Evolutionary conservation across 768 basidiomycete species (phyloP).

Genomic region (Trametes meyenii): DNA sequence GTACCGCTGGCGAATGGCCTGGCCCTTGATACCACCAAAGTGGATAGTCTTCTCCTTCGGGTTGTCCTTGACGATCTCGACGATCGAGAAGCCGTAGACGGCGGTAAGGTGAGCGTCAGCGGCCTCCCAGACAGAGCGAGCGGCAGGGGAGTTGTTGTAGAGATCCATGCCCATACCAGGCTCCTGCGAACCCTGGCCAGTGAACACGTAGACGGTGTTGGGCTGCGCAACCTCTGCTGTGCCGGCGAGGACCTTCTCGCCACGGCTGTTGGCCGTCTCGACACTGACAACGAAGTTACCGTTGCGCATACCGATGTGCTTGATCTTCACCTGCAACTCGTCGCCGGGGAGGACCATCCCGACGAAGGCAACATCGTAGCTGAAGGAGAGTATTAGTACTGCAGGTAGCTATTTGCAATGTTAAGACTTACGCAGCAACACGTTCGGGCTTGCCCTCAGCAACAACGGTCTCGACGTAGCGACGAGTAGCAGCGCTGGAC

Average conservation of each 20-base stretch:
- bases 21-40: conserved; percentile 99
- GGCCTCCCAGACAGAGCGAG: conserved; percentile 95
- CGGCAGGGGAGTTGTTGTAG: conserved; percentile 90
- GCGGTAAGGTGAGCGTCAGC: conserved; percentile 92
- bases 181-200: conserved; percentile 97
- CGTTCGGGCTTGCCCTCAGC: conserved; percentile 92
- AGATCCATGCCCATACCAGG: conserved; percentile 99
- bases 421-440: conserved; percentile 71
- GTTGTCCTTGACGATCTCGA: conserved; percentile 98
- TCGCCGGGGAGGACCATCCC: conserved; percentile 97
- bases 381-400: conserved; percentile 33
- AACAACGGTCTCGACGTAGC: conserved; percentile 90
- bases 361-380: conserved; percentile 93
- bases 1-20: conserved; percentile 97
- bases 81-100: conserved; percentile 97
- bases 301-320: conserved; percentile 88
- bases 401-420: not conserved
- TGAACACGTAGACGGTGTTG: conserved; percentile 94
- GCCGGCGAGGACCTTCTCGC: conserved; percentile 91
- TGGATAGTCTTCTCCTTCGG: conserved; percentile 98
- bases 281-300: conserved; percentile 93
- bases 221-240: conserved; percentile 93
- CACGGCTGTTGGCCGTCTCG: conserved; percentile 79
- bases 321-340: conserved; percentile 82
- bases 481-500: conserved; percentile 93